Conservation (phyloP, 2,329 filamentous ascomycete genomes). For the Colletotrichum spinosum region DNA sequence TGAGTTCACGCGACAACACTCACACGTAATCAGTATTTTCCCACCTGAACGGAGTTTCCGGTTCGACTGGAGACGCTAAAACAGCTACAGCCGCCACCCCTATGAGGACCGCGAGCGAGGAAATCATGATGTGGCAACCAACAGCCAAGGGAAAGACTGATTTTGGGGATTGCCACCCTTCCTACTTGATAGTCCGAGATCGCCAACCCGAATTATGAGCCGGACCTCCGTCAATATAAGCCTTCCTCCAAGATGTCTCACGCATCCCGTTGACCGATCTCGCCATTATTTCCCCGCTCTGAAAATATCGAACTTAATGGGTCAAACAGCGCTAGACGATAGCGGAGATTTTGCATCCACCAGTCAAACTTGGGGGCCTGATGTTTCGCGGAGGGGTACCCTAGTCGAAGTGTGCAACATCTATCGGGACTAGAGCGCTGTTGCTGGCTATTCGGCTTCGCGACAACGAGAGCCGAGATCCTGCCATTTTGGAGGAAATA, state of each 20-base stretch:
- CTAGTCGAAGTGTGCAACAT: too few species aligned
- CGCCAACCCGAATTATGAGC: accelerated
- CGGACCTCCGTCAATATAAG: background rate
- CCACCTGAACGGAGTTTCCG: conserved; percentile 36
- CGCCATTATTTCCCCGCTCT: conserved; percentile 7
- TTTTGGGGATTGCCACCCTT: background rate
- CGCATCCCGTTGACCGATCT: background rate
- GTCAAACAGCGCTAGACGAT: too few species aligned
- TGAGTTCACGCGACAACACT: conserved; percentile 3
- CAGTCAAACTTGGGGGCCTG: too few species aligned
- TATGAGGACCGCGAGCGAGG: background rate
- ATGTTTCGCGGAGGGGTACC: too few species aligned
- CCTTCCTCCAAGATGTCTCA: background rate
- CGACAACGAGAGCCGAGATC: too few species aligned
- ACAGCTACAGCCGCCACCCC: background rate
- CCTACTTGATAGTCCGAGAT: background rate
- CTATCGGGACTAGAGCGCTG: too few species aligned
- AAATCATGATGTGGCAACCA: background rate
- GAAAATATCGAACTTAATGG: background rate
- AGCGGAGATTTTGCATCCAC: too few species aligned
- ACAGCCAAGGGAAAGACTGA: background rate
- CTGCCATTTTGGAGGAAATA: too few species aligned
- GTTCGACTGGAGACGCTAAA: background rate
- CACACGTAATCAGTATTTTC: conserved; percentile 41
- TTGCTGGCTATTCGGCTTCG: too few species aligned